Evolutionary conservation across 441 rosid species (phyloP), one percentile per base, ranked within the genome.

Genomic region (Brassica balearica): DNA sequence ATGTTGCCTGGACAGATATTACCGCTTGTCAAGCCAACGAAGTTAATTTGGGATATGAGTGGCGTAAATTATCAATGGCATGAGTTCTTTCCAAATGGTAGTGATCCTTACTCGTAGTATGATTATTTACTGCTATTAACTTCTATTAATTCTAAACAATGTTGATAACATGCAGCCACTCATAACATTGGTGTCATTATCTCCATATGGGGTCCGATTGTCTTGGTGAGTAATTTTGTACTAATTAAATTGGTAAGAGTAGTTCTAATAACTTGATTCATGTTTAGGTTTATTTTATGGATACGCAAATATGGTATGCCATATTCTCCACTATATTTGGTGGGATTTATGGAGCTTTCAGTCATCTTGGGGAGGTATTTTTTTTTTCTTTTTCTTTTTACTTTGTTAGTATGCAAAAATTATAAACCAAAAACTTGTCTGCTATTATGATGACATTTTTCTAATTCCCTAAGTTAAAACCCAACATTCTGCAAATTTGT

Each of bases 361-460:
- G 98, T 79, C 99, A 96, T 88, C 85, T 94, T 88, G 99, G 99
- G 29, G 93, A 96, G 97, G 99, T 94, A 76, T 82, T 85, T 86
- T 72, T 51, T 51, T 38, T 41, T 9, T 41, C 12, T 53, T 6
- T 62, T 10, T 60, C n/a, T 70, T 10, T 25, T 10, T n/a, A 61
- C 12, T 80, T 38, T 74, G 62, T 72, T 78, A 74, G 60, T 69
- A 34, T n/a, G 25, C 41, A 73, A 60, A 46, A 38, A 7, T 55
- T 20, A 59, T 59, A 38, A 67, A 72, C 20, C 11, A 72, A 8
- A 8, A 51, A 32, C 32, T 60, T 72, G 48, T 71, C 27, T 78
- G 29, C 17, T 72, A 19, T 20, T 65, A 53, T 73, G 66, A 32
- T 12, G 64, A 55, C 20, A 25, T 43, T 61, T 41, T 51, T 73